Evolutionary conservation across 768 basidiomycete genomes (phyloP).

Genomic region (Agrocybe praecox): DNA sequence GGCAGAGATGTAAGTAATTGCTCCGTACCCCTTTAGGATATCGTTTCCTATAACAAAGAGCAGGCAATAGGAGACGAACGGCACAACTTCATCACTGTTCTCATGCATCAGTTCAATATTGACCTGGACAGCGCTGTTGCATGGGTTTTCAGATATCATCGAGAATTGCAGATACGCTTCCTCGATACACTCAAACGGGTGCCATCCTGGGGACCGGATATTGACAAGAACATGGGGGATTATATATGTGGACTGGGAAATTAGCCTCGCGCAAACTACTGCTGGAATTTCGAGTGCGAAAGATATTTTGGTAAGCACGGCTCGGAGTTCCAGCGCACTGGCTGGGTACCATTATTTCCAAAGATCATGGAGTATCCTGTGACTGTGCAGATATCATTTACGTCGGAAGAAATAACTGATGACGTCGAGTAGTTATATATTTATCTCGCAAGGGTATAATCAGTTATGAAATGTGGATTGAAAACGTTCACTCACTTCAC

Average conservation of each 20-base stretch:
- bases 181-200: conserved; percentile 33
- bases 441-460: too few relatives aligned
- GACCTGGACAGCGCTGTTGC: conserved; percentile 40
- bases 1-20: too few relatives aligned
- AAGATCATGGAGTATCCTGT: background rate
- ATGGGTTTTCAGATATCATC: conserved; percentile 37
- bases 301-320: conserved; percentile 44
- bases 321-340: conserved; percentile 27
- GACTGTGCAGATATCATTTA: too few relatives aligned
- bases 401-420: too few relatives aligned
- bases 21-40: conserved; percentile 18
- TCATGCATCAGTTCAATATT: conserved; percentile 43
- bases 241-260: conserved; percentile 52
- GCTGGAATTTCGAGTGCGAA: conserved; percentile 51
- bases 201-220: conserved; percentile 41
- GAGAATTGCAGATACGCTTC: conserved; percentile 37
- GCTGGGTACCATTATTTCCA: conserved; percentile 33
- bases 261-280: conserved; percentile 51
- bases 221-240: conserved; percentile 39
- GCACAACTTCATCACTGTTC: conserved; percentile 51
- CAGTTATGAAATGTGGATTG: too few relatives aligned
- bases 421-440: too few relatives aligned
- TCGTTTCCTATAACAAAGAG: conserved; percentile 27
- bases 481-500: too few relatives aligned
- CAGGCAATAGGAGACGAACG: conserved; percentile 33